Base-by-base conservation (phyloP, 495 filamentous ascomycete genomes). In the Penicillium coffeae region DNA sequence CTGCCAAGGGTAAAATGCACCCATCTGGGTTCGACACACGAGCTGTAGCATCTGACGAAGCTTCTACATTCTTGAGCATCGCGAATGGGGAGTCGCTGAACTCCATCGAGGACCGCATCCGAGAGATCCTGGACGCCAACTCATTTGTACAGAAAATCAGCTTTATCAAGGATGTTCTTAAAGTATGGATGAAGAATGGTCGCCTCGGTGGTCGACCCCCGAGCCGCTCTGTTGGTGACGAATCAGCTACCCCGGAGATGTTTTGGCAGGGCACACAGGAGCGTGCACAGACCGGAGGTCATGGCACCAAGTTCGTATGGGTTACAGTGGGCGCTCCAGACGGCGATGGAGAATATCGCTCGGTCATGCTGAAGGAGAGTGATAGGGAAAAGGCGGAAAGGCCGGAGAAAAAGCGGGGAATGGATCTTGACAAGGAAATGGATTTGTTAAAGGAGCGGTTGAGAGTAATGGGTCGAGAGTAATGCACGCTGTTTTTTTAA, bases 281-380 rank as follows among this genome's bases (percentile, higher is more conserved):
- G 68, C 65, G 68, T 13, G 51, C 60, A 6, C 63, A 65, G 4
- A 40, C 57, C 1, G 75, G 77, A n/a, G 71, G 75, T 32, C 73
- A 77, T 38, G 75, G 78, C 9, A 81, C 77, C 38, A 91, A 90
- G 67, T 81, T 86, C 44, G 87, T 90, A 14, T 93, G 89, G 89
- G 87, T 88, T 3, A 89, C 83, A 0, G 86, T 93, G 32, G 89
- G 89, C 3, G 85, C 87, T 8, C 78, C 80, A 39, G 80, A 81
- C 52, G 89, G 88, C 2, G 89, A 95, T 69, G 76, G 71, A 2
- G 64, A 72, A 38, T 75, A 77, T 58, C 68, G 69, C 12, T 70
- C 68, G 4, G 58, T 76, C 15, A 57, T 70, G 35, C 35, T 72
- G n/a, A 71, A 70, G 38, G 60, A 63, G 14, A 35, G 41, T 19